Base-by-base conservation (phyloP, 2,329 filamentous ascomycete species). In the Rhinocladiella mackenziei region DNA sequence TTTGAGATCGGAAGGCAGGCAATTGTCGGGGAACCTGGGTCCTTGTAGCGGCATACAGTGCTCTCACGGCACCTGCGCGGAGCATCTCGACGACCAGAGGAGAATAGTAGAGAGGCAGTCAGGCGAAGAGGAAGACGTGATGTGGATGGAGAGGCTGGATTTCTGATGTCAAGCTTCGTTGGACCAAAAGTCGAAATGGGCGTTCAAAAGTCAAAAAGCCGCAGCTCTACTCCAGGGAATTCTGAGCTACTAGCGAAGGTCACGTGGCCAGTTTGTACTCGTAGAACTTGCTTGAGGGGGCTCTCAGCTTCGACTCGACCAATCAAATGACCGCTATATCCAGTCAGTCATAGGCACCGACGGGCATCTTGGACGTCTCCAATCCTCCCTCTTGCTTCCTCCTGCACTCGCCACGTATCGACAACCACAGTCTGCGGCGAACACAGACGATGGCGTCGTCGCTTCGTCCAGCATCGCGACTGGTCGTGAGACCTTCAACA, bases 21-120 rank as follows among this genome's bases (percentile, higher is more conserved):
- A 68, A 64, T 60, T 66, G 67, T 65, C 74, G 70, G 64, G 75
- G 69, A 55, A 68, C 65, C 60, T 73, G 71, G 58, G 74, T 68
- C 41, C 53, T 43, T 47, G 65, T 63, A 56, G 71, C 70, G 54
- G 71, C 70, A 64, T 80, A 75, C 67, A 84, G 80, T 63, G 86
- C 84, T 72, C 85, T 85, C 74, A 91, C 75, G 68, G 92, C 71
- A 65, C 86, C 83, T 69, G 86, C 81, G 74, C 91, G 86, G 78
- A 96, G 89, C 91, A 97, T 97, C 56, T 62, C 81, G 72, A 60
- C 54, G 35, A 34, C 28, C 30, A 29, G 36, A 50, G 42, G 29
- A 41, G 35, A 36, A 8, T 9, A 31, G 34, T 26, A 31, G 34
- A 40, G 17, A 36, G 28, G 30, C 7, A 39, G 25, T 31, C 34